These are phyloP conservation scores for Kodamaea arcana DNA, from an alignment of 1,139 yeast genomes.

Conservation along the genomic window DNA sequence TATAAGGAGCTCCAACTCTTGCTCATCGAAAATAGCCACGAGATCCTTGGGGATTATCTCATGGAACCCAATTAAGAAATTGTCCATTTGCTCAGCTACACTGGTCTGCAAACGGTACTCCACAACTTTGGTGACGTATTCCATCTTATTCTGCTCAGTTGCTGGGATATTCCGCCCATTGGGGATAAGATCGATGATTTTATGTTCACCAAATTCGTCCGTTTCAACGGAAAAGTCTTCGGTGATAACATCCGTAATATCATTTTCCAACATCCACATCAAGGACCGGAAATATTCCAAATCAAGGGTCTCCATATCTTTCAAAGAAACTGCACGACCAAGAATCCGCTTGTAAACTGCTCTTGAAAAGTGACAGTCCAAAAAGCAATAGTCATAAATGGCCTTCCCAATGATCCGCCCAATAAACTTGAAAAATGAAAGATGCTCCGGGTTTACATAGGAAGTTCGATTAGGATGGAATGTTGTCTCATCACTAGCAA, in stretches of 20 bases:
- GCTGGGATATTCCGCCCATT: conserved; percentile 83
- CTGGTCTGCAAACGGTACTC: conserved; percentile 83
- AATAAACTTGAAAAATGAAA: conserved; percentile 88
- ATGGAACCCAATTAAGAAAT: conserved; percentile 83
- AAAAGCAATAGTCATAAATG: conserved; percentile 76
- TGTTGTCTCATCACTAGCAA: conserved; percentile 87
- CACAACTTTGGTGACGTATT: conserved; percentile 80
- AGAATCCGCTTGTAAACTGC: conserved; percentile 89
- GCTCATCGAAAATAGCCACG: conserved; percentile 88
- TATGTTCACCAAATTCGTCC: conserved; percentile 91
- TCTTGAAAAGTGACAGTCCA: conserved; percentile 94
- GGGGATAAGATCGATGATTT: conserved; percentile 72
- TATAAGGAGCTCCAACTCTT: conserved; percentile 86
- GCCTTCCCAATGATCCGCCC: conserved; percentile 96
- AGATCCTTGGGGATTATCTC: conserved; percentile 87
- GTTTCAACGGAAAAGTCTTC: conserved; percentile 93
- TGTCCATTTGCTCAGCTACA: conserved; percentile 83
- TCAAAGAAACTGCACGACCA: conserved; percentile 76
- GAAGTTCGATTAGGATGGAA: conserved; percentile 95
- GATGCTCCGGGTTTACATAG: conserved; percentile 88
- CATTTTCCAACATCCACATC: conserved; percentile 96
- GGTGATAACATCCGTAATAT: conserved; percentile 92
- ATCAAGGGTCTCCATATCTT: conserved; percentile 94
- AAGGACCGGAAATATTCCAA: conserved; percentile 88
- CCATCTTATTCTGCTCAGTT: conserved; percentile 86